phyloP scores from a whole-genome alignment of 306 rosid species.

The Rosa multiflora region DNA sequence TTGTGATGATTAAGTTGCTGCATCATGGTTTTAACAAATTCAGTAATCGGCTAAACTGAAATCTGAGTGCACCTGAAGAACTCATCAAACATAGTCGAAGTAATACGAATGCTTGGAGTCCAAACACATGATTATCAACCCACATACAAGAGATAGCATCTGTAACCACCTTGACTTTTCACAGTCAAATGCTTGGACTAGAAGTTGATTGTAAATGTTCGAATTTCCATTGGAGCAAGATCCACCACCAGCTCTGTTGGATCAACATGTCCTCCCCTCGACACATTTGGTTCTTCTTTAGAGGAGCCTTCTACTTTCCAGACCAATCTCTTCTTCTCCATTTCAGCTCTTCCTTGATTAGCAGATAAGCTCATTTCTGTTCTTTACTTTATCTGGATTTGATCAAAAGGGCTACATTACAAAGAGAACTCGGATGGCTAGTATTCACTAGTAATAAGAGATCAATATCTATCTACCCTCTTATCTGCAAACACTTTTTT shows the following conservation, averaged over 20 bases:
- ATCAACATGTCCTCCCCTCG: slow-evolving; percentile 65
- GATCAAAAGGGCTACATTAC: neutral
- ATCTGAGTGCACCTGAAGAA: neutral
- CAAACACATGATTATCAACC: neutral
- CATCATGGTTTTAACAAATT: neutral
- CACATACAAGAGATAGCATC: neutral
- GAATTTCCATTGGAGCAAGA: slow-evolving; percentile 68
- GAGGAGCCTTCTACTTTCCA: slow-evolving; percentile 63
- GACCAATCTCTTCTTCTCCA: slow-evolving; percentile 68
- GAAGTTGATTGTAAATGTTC: slow-evolving; percentile 51
- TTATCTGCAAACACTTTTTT: slow-evolving; percentile 56
- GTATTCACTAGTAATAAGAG: neutral
- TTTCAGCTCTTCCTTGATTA: slow-evolving; percentile 68
- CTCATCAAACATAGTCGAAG: neutral
- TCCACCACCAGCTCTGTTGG: slow-evolving; percentile 53
- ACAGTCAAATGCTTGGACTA: neutral
- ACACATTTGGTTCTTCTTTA: slow-evolving; percentile 26
- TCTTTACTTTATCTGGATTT: slow-evolving; percentile 47
- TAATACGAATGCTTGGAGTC: neutral
- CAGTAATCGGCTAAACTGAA: neutral
- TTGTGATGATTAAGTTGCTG: too few relatives aligned
- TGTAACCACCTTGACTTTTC: neutral
- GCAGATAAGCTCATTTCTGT: slow-evolving; percentile 68
- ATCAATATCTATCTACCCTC: slow-evolving; percentile 41
- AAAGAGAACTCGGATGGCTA: too few relatives aligned